Conservation (phyloP, 2,329 filamentous ascomycete species). For the Diplocarpon mali region DNA sequence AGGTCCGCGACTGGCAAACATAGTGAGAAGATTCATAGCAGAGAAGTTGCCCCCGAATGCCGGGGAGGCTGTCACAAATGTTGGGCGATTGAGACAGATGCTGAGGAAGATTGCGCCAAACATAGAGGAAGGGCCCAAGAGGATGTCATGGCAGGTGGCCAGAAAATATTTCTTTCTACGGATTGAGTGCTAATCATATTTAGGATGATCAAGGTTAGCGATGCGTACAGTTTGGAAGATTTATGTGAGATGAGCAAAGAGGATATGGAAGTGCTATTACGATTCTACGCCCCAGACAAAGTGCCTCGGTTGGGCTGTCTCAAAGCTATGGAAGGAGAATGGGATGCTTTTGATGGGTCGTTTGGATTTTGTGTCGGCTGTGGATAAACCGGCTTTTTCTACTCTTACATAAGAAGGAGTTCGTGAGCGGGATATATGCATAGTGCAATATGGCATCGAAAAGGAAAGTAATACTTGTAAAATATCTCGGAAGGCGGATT, state of each 20-base stretch:
- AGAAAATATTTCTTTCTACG: not conserved
- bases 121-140: slow-evolving; percentile 64
- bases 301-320: slow-evolving; percentile 46
- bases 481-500: too few relatives aligned
- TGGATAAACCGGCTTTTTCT: slow-evolving; percentile 10
- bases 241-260: slow-evolving; percentile 71
- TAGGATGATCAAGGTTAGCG: slow-evolving; percentile 89
- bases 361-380: slow-evolving; percentile 27
- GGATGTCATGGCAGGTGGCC: slow-evolving; percentile 70
- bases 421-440: not conserved
- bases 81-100: slow-evolving; percentile 70
- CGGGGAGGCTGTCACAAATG: slow-evolving; percentile 74
- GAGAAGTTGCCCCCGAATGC: slow-evolving; percentile 63
- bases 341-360: slow-evolving; percentile 24
- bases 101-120: slow-evolving; percentile 66
- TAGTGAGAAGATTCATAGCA: slow-evolving; percentile 75
- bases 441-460: not conserved
- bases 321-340: slow-evolving; percentile 37
- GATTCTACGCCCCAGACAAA: slow-evolving; percentile 52
- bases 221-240: slow-evolving; percentile 74
- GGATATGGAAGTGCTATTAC: slow-evolving; percentile 74
- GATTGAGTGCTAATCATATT: slow-evolving; percentile 24
- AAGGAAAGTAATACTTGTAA: too few relatives aligned
- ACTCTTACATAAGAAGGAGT: slow-evolving; percentile 2
- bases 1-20: slow-evolving; percentile 79